Base-by-base conservation (phyloP, 1,139 yeast species). In the Taphrina sp. region DNA sequence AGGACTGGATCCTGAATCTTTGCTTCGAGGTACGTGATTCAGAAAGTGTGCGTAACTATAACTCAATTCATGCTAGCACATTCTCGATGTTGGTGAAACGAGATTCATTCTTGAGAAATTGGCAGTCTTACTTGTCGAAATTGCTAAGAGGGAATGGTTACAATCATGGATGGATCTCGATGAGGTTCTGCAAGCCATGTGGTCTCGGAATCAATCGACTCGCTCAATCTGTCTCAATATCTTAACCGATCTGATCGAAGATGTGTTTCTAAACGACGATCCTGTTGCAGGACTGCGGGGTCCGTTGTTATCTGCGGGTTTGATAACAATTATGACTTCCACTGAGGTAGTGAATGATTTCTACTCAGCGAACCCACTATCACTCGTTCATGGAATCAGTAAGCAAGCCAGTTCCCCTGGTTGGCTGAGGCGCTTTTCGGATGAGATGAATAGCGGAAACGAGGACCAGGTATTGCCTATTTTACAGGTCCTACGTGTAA, bases 161-260 rank as follows among this genome's bases (percentile, higher is more conserved):
- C 64, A 80, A 60, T 90, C 95, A n/a, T 94, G 98, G 98, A 75
- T 75, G 1, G 79, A 84, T 19, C 88, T 94, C 96, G 98, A 94
- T 66, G 71, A 76, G 12, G 83, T 83, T 62, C 74, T 92, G 44
- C 78, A 83, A 66, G 76, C 77, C 55, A 72, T 92, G 64, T 94
- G 97, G 97, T n/a, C 33, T 5, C 24, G 28, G 29, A 53, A 52
- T 28, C 46, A 51, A n/a, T 75, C 85, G 4, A 64, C 71, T n/a
- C 76, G 95, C 60, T 95, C 89, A 65, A 72, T 94, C 51, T 76
- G 92, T 1, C 72, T 92, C 29, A 80, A 86, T 29, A 84, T 92
- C 7, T 78, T 87, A 62, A 76, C 96, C 64, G 88, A 95, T 1
- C 72, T 94, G 36, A 92, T 92, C 66, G 99, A 94, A 70, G 98